Evolutionary conservation across 768 basidiomycete genomes (phyloP), one percentile per base, ranked within the genome.

Genomic region (Hericium coralloides): DNA sequence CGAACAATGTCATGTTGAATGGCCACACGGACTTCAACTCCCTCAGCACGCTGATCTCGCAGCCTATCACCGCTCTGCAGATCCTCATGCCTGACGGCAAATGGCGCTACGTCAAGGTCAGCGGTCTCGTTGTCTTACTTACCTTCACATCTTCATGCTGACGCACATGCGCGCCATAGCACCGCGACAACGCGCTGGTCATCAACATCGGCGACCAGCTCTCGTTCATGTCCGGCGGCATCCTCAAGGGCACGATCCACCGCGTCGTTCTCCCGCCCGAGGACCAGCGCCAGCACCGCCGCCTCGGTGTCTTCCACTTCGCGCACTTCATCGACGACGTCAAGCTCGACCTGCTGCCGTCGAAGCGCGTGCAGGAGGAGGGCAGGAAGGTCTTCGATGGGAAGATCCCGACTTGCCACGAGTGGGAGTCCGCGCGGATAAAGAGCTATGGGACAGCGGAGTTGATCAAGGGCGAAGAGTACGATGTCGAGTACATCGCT

Each of bases 131-230:
- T 12, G 12, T n/a, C 15, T 14, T 10, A 25, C 2, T 12, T 26
- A 12, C n/a, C 37, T 37, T 10, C 7, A 7, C 14, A n/a, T 18
- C 12, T 8, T 18, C n/a, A 12, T 52, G 17, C 20, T 18, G 10
- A 12, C 12, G 5, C 4, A 10, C 18, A 17, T 18, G n/a, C 8
- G 37, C 38, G 6, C 38, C 7, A 4, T 20, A 52, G 52, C 70
- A 72, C 62, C 54, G 62, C 41, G 68, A 70, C 23, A 64, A 64
- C 37, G 67, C 69, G 4, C 64, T 70, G 31, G 69, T 72, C 9
- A 72, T 72, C 56, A 71, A 72, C 58, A 68, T 72, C 45, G 70
- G 71, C 0, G 71, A 72, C 55, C 70, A 72, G 60, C 51, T 72
- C 18, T 67, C 70, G 12, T 71, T 69, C 60, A 70, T 71, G 67